These are phyloP conservation scores for Lathyrus sativus DNA, from an alignment of 306 rosid species.

Conservation along the genomic window DNA sequence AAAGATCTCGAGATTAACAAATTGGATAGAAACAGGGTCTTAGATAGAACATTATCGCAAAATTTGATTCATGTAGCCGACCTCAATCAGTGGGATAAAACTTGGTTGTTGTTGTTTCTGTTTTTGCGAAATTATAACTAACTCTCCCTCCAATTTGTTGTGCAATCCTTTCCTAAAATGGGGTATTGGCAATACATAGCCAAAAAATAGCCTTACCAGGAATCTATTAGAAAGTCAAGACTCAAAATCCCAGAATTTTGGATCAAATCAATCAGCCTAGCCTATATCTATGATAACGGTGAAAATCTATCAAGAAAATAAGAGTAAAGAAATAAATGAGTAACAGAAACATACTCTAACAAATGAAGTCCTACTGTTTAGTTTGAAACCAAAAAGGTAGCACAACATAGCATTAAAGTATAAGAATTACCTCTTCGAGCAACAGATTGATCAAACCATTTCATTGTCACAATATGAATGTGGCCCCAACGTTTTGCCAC, in stretches of 20 bases:
- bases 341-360: slow-evolving; percentile 22
- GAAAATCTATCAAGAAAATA: background rate
- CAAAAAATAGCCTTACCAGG: too few species aligned
- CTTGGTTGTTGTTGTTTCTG: too few species aligned
- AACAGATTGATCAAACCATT: slow-evolving; percentile 90
- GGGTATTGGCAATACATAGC: too few species aligned
- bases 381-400: slow-evolving; percentile 28
- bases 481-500: slow-evolving; percentile 87
- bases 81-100: too few species aligned
- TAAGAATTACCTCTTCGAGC: slow-evolving; percentile 66
- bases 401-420: slow-evolving; percentile 31
- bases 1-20: too few species aligned
- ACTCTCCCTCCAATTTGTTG: too few species aligned
- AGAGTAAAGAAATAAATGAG: background rate
- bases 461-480: slow-evolving; percentile 70
- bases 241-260: background rate
- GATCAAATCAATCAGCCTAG: background rate
- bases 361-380: slow-evolving; percentile 29
- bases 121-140: too few species aligned
- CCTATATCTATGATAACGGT: background rate
- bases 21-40: too few species aligned
- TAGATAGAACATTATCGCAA: too few species aligned
- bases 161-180: too few species aligned
- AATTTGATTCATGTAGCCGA: too few species aligned
- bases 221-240: background rate